Conservation (phyloP, 805 yeast species). For the Danielia reshetovae region DNA sequence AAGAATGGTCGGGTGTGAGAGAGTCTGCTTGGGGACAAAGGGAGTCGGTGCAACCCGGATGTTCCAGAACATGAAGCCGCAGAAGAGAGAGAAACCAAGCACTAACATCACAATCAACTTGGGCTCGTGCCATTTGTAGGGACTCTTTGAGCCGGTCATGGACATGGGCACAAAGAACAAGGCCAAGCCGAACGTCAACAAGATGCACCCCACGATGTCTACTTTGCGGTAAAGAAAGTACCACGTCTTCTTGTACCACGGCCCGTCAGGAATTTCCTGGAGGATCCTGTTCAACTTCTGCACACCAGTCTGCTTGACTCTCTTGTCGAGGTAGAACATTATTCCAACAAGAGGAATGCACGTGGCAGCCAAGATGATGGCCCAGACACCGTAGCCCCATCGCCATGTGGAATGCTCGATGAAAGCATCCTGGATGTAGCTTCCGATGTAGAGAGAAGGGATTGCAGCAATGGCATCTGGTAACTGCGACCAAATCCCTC, state of each 20-base stretch:
- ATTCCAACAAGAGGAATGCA: conserved; percentile 28
- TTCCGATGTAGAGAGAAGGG: conserved; percentile 29
- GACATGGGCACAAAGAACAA: conserved; percentile 25
- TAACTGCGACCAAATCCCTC: conserved; percentile 33
- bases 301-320: conserved; percentile 19
- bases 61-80: conserved; percentile 16
- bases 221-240: conserved; percentile 14
- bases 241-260: conserved; percentile 11
- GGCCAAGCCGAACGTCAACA: conserved; percentile 18
- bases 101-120: conserved; percentile 20
- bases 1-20: conserved; percentile 15
- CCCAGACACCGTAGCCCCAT: conserved; percentile 52
- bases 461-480: conserved; percentile 28
- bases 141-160: conserved; percentile 18
- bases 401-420: conserved; percentile 36
- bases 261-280: conserved; percentile 14
- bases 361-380: conserved; percentile 41
- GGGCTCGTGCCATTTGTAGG: conserved; percentile 13
- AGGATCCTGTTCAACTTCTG: conserved; percentile 4
- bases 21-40: conserved; percentile 21
- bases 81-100: too few relatives aligned
- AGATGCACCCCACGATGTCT: conserved; percentile 19
- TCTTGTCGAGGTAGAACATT: conserved; percentile 14
- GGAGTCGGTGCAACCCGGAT: conserved; percentile 14
- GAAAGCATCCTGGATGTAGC: conserved; percentile 23